Evolutionary conservation across 2,329 filamentous ascomycete genomes (phyloP), one percentile per base, ranked within the genome.

Genomic region (Monosporascus cannonballus): DNA sequence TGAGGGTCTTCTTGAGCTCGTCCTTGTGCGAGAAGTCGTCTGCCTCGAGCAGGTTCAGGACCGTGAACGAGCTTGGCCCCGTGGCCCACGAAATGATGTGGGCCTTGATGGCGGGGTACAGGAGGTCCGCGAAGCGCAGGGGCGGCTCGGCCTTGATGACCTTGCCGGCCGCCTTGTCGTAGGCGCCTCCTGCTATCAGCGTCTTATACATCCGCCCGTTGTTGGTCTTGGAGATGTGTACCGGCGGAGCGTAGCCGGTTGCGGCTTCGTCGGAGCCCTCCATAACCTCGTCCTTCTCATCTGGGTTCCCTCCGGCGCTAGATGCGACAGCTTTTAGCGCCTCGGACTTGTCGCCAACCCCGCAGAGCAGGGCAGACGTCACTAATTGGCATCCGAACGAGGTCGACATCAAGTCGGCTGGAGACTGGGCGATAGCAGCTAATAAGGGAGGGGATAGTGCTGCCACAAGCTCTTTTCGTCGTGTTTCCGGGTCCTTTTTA

Each of bases 351-450:
- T 95, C 87, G 25, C 87, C 89, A 22, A 82, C 77, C 18, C 85
- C 84, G 24, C 83, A 85, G 47, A 97, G 82, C 2, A 99, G 77
- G 17, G 91, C 85, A 64, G 96, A 90, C 0, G 85, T 79, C 49
- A 97, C 80, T 65, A 96, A 86, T 62, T 96, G 92, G 69, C 89
- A 90, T 14, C 93, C 94, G 61, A 94, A 94, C 18, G 85, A 86
- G 9, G 87, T 88, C 24, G 84, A 75, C 2, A 88, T 80, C 20
- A 99, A 78, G 38, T 86, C 81, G 3, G 76, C 73, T 1, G 91
- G 82, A 24, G 85, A 81, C 2, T 83, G 76, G 1, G 83, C 79
- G 54, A 97, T 86, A 39, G 89, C 83, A 44, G 84, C 80, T 30
- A 99, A 77, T 3, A 97, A 75, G 30, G 85, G 80, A 2, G 89